phyloP scores from a whole-genome alignment of 2,329 filamentous ascomycete genomes.

The Epichloe brachyelytri region DNA sequence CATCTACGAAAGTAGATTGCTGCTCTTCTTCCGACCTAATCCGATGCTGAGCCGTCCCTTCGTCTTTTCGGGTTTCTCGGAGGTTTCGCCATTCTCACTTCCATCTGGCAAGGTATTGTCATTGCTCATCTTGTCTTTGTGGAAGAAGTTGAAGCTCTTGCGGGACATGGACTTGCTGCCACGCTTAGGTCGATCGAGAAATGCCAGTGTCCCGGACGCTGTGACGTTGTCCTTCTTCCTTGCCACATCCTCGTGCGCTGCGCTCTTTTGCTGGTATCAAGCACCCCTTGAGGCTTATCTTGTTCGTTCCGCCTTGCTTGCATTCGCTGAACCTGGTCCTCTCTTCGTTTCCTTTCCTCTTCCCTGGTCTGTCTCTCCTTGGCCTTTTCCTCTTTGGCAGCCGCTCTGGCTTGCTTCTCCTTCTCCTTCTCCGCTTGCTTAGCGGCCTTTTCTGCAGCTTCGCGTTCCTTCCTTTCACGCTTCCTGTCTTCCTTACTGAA shows the following conservation, averaged over 20 bases:
- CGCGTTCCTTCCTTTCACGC: constrained; percentile 57
- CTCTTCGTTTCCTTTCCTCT: constrained; percentile 26
- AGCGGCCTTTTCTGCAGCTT: constrained; percentile 41
- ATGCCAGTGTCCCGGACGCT: constrained; percentile 27
- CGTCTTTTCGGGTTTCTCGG: constrained; percentile 36
- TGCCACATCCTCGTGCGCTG: constrained; percentile 36
- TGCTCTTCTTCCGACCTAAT: constrained; percentile 60
- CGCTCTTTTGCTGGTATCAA: constrained; percentile 55
- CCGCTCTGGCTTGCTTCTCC: constrained; percentile 27
- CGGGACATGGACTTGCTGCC: constrained; percentile 69
- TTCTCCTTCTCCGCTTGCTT: constrained; percentile 29
- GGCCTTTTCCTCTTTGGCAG: constrained; percentile 20
- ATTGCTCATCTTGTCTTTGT: constrained; percentile 33
- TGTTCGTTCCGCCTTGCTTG: constrained; percentile 42
- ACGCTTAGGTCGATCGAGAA: constrained; percentile 54
- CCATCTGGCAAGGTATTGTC: constrained; percentile 12
- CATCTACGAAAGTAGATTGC: constrained; percentile 22
- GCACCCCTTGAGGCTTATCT: constrained; percentile 46
- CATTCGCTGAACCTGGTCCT: constrained; percentile 43
- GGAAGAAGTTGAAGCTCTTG: constrained; percentile 58
- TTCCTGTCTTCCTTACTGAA: constrained; percentile 49
- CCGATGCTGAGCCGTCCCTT: constrained; percentile 56
- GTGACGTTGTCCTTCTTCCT: constrained; percentile 25
- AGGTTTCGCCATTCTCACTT: constrained; percentile 17
- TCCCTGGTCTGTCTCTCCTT: constrained; percentile 14